Evolutionary conservation across 225 moss, liverwort and hornwort genomes (phyloP), one percentile per base, ranked within the genome.

Genomic region (Polytrichum formosum): DNA sequence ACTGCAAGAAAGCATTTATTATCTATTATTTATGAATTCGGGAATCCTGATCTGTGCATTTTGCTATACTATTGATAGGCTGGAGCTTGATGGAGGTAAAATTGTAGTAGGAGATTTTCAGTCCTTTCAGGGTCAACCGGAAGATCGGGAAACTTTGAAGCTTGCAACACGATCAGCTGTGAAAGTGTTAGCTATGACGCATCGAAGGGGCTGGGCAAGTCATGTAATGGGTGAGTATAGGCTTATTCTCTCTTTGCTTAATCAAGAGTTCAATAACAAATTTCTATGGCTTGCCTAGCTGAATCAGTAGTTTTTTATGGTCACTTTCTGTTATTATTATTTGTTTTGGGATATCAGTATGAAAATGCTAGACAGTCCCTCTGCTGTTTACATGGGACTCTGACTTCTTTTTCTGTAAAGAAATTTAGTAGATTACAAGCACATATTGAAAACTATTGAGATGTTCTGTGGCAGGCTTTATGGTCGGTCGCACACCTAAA

Each of bases 11-110:
- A 35, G 9, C 35, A 7, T 9, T 35, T 9, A 35, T 46, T 37
- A 2, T 37, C 37, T 37, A 37, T 37, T 13, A 9, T 37, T 46
- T 16, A 46, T 46, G 16, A 16, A 37, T 37, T 37, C 37, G 10
- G 37, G 10, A 37, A 37, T 37, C 16, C 46, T 46, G 46, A 46
- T 46, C 46, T 46, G 10, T 46, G 46, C 46, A 46, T 46, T 16
- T 46, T 37, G 0, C 13, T 46, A 3, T 46, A 46, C 28, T 35
- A 29, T 70, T 53, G 55, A 60, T 75, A 89, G 89, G 74, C 72
- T 89, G 73, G 85, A 89, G 76, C 84, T 89, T 58, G 79, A 89
- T 65, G 89, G 89, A 71, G 89, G 89, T 61, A 83, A 79, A 71
- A 73, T 84, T 62, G 79, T 89, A 70, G 80, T 83, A 29, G 89